Percentiles rank a stretch among this genome's conserved stretches.
phyloP scores from a whole-genome alignment of 2,329 filamentous ascomycete species.

The Ceratocystis destructans region DNA sequence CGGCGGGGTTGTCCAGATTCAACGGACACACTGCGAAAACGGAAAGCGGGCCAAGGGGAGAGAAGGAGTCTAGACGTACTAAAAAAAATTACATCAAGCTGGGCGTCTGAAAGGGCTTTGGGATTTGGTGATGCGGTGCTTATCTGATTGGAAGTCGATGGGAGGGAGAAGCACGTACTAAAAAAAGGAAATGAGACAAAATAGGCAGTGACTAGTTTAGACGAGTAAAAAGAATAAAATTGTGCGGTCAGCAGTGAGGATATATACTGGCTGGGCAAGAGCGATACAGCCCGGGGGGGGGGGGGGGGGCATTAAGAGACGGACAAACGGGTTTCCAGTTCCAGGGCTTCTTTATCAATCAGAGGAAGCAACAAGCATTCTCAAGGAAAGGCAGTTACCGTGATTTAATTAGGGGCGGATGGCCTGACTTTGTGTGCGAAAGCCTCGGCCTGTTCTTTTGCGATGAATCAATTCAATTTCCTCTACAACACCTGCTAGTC shows the following conservation, averaged over 20 bases:
- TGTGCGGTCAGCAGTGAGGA: background rate
- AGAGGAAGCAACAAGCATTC: background rate
- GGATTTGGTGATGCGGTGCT: background rate
- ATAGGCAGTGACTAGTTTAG: background rate
- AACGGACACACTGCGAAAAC: conserved; percentile 2
- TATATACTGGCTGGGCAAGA: background rate
- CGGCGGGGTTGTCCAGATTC: conserved; percentile 1
- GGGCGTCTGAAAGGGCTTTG: background rate
- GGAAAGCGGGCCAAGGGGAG: background rate
- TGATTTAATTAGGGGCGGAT: background rate
- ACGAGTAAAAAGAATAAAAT: background rate
- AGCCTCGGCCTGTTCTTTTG: background rate
- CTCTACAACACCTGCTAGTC: background rate
- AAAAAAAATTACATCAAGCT: background rate
- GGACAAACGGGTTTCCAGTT: background rate
- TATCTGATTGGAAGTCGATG: background rate
- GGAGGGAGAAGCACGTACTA: background rate
- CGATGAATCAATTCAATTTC: background rate
- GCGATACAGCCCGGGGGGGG: background rate
- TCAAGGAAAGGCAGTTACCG: background rate
- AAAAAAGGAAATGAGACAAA: background rate
- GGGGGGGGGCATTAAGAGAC: background rate
- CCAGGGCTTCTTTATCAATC: conserved; percentile 2
- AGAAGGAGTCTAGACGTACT: background rate
- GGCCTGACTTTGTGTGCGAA: background rate